phyloP scores from a whole-genome alignment of 2,329 filamentous ascomycete genomes.

The Monilinia vaccinii-corymbosi region DNA sequence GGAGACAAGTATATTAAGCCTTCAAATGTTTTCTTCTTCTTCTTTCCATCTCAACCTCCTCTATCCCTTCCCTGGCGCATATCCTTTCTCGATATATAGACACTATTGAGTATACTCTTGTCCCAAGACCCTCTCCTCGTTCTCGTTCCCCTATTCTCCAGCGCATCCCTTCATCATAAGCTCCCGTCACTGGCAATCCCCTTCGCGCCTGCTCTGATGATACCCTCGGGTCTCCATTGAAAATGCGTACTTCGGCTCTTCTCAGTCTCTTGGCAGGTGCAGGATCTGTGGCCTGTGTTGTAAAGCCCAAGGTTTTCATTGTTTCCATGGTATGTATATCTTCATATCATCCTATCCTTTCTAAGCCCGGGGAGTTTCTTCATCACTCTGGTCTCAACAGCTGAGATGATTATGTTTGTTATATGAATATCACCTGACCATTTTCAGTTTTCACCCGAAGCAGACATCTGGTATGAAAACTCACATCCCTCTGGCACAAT shows the following conservation, averaged over 20 bases:
- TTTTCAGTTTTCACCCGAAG: conserved; percentile 51
- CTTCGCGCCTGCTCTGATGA: neutral
- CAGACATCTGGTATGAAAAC: conserved; percentile 50
- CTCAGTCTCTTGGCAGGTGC: conserved; percentile 3
- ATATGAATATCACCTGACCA: neutral
- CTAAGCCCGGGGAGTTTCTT: neutral
- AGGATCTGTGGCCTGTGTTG: neutral
- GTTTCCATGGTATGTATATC: conserved; percentile 45
- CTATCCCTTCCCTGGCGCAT: too few species aligned
- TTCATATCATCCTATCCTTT: neutral
- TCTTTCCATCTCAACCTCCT: neutral
- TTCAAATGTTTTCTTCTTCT: neutral
- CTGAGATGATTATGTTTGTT: neutral
- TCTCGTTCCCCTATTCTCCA: neutral
- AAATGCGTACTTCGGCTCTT: conserved; percentile 8
- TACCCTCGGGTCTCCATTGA: neutral
- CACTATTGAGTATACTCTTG: neutral
- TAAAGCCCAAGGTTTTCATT: conserved; percentile 49
- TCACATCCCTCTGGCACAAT: conserved; percentile 35
- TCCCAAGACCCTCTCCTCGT: neutral
- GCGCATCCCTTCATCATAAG: neutral
- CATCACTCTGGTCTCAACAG: neutral
- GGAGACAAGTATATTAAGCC: neutral
- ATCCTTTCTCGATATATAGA: neutral
- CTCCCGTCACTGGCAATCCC: neutral